Conservation (phyloP, 2,329 filamentous ascomycete species). For the Didymellaceae sp. region DNA sequence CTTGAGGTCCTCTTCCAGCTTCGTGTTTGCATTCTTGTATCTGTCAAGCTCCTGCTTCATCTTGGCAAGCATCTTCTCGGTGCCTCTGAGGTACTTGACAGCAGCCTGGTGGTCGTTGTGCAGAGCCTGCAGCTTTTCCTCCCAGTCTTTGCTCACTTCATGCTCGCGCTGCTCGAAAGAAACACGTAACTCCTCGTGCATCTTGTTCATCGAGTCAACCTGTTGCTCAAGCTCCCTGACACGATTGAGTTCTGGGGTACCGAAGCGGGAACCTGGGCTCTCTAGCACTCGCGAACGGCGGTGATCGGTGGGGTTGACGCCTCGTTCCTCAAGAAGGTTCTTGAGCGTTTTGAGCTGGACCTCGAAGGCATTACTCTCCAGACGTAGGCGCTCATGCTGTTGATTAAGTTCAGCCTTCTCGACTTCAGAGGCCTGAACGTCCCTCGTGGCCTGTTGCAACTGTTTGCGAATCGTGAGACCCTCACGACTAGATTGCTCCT, state of each 20-base stretch:
- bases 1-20: slow-evolving; percentile 83
- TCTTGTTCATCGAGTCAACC: slow-evolving; percentile 74
- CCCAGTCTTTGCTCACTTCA: slow-evolving; percentile 86
- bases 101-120: slow-evolving; percentile 98
- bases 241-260: slow-evolving; percentile 78
- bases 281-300: slow-evolving; percentile 75
- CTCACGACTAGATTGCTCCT: slow-evolving; percentile 95
- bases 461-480: slow-evolving; percentile 89
- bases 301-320: slow-evolving; percentile 77
- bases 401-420: slow-evolving; percentile 83
- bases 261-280: slow-evolving; percentile 75
- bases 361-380: slow-evolving; percentile 90
- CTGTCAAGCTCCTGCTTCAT: slow-evolving; percentile 97
- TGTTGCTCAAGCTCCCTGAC: slow-evolving; percentile 88
- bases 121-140: slow-evolving; percentile 90
- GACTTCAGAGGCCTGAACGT: slow-evolving; percentile 80
- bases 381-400: slow-evolving; percentile 81
- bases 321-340: slow-evolving; percentile 87
- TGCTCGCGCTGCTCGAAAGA: slow-evolving; percentile 80
- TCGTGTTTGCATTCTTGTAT: slow-evolving; percentile 85
- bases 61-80: slow-evolving; percentile 98
- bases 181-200: slow-evolving; percentile 84
- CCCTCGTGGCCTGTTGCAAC: slow-evolving; percentile 81
- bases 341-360: slow-evolving; percentile 94
- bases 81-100: slow-evolving; percentile 97